These are phyloP conservation scores for Colletotrichum sp. DNA, from an alignment of 2,329 filamentous ascomycete species.

Conservation along the genomic window DNA sequence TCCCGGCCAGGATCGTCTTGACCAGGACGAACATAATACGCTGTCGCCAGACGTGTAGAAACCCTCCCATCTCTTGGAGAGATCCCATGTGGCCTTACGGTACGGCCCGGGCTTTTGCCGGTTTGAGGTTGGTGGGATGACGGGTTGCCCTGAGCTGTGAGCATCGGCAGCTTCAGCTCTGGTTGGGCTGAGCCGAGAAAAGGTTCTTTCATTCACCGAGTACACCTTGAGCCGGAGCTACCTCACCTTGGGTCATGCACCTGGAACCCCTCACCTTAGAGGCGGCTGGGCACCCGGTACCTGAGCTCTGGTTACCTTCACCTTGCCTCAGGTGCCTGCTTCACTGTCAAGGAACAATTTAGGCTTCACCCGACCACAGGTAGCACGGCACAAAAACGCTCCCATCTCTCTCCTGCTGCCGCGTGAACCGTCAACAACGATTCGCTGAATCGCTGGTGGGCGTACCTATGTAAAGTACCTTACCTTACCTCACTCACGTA, in stretches of 20 bases:
- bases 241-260: not conserved
- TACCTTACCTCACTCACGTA: not conserved
- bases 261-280: not conserved
- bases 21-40: not conserved
- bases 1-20: not conserved
- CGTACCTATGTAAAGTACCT: not conserved
- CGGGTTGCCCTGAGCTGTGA: not conserved
- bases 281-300: not conserved
- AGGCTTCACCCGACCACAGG: not conserved
- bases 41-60: not conserved
- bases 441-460: not conserved
- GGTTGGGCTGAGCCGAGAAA: not conserved
- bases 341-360: not conserved
- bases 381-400: not conserved
- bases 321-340: not conserved
- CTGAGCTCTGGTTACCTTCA: not conserved
- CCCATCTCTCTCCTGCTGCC: not conserved
- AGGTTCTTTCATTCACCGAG: not conserved
- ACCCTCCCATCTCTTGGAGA: not conserved
- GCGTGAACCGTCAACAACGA: not conserved
- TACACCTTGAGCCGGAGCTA: not conserved
- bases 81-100: slow-evolving; percentile 5
- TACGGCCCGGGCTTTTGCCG: slow-evolving; percentile 11
- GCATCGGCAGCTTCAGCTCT: not conserved
- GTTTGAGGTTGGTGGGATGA: not conserved